Conservation (phyloP, 2,329 filamentous ascomycete species). For the Dactylella cylindrospora region DNA sequence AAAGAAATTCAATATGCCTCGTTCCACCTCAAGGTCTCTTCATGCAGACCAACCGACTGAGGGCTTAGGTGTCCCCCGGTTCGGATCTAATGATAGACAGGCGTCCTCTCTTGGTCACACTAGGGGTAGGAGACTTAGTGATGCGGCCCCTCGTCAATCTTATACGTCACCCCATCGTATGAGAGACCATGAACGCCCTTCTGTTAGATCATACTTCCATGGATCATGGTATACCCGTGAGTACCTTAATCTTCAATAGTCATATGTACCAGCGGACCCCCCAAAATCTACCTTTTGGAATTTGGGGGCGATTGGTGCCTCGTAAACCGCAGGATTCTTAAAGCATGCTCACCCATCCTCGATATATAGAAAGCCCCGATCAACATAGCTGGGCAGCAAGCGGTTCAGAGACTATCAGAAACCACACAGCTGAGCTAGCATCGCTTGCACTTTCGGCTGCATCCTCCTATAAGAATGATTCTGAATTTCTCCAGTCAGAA, state of each 20-base stretch:
- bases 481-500: conserved; percentile 45
- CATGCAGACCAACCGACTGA: conserved; percentile 7
- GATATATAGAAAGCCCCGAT: conserved; percentile 28
- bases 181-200: conserved; percentile 35
- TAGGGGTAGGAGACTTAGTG: conserved; percentile 13
- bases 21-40: conserved; percentile 7
- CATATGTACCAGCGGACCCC: no score
- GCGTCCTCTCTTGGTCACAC: conserved; percentile 21
- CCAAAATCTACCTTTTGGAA: background rate
- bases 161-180: conserved; percentile 34
- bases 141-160: background rate
- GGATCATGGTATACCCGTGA: conserved; percentile 42
- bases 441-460: conserved; percentile 74
- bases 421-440: conserved; percentile 84
- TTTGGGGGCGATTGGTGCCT: background rate
- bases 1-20: conserved; percentile 20
- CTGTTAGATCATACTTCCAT: conserved; percentile 36
- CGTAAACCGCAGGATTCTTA: background rate
- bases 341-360: conserved; percentile 2
- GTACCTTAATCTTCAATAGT: background rate
- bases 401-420: conserved; percentile 72
- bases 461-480: conserved; percentile 50
- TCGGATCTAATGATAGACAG: conserved; percentile 13
- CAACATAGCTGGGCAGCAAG: conserved; percentile 63
- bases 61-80: background rate